Evolutionary conservation across 148 eudicot genomes (phyloP).

Genomic region (Spergularia bocconei): DNA sequence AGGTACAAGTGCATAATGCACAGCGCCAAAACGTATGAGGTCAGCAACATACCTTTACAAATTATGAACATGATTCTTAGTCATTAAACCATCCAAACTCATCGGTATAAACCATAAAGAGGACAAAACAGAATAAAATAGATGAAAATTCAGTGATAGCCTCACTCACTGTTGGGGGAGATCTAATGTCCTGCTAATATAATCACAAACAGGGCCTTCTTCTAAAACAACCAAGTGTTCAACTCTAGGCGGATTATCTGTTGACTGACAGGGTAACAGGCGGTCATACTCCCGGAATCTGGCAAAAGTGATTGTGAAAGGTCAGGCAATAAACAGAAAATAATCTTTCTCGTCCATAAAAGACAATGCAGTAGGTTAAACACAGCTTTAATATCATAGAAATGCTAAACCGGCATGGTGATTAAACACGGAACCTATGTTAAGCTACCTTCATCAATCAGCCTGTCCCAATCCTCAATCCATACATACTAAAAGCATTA

Average conservation of each 20-base stretch:
- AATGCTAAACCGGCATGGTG: background rate
- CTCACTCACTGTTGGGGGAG: constrained; percentile 79
- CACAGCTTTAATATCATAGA: background rate
- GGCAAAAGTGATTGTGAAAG: constrained; percentile 16
- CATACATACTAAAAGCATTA: no score
- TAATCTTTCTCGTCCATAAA: background rate
- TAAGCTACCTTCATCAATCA: no score
- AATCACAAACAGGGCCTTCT: constrained; percentile 75
- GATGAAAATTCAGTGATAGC: constrained; percentile 3
- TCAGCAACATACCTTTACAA: constrained; percentile 83
- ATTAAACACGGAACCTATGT: no score
- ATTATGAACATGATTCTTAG: constrained; percentile 26
- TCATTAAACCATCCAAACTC: constrained; percentile 9
- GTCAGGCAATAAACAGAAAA: constrained; percentile 8
- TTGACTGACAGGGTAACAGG: constrained; percentile 70
- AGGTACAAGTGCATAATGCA: constrained; percentile 85
- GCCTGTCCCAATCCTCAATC: no score
- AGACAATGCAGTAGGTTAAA: background rate
- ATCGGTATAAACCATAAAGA: background rate
- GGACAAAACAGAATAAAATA: background rate
- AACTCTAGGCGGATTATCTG: constrained; percentile 67
- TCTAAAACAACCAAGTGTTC: constrained; percentile 84
- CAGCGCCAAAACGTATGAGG: constrained; percentile 94
- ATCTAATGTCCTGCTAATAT: constrained; percentile 62
- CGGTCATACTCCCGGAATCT: constrained; percentile 62